Evolutionary conservation across 176 grass and related monocot species (phyloP).

Genomic region (Avena eriantha): DNA sequence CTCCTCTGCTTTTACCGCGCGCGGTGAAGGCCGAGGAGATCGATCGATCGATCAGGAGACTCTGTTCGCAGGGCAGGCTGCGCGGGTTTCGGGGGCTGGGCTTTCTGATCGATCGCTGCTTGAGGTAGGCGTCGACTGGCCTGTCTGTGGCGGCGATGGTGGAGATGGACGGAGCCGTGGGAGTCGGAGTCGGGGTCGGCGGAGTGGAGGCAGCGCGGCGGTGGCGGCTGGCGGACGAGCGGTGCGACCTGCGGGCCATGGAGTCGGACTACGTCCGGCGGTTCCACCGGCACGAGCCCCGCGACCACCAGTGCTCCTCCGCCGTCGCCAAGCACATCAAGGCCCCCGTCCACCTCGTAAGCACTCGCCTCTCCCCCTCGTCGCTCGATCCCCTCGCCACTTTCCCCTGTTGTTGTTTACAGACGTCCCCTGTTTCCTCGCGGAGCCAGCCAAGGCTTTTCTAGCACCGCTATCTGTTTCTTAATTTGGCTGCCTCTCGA

Average conservation of each 20-base stretch:
- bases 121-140: not conserved
- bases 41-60: not conserved
- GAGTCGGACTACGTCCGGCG: slow-evolving; percentile 75
- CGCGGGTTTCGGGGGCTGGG: not conserved
- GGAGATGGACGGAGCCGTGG: slow-evolving; percentile 49
- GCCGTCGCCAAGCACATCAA: slow-evolving; percentile 85
- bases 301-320: slow-evolving; percentile 85
- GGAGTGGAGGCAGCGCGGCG: slow-evolving; percentile 26
- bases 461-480: not conserved
- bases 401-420: too few relatives aligned
- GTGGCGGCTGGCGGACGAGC: slow-evolving; percentile 79
- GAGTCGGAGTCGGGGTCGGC: not conserved
- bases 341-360: slow-evolving; percentile 88
- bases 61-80: slow-evolving; percentile 15
- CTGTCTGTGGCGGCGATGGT: slow-evolving; percentile 36
- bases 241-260: slow-evolving; percentile 52
- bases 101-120: slow-evolving; percentile 1
- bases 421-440: not conserved
- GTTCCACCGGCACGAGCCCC: slow-evolving; percentile 70
- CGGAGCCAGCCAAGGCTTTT: not conserved
- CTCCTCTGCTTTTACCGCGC: not conserved
- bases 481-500: slow-evolving; percentile 32
- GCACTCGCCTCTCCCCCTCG: not conserved
- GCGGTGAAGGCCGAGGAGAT: not conserved
- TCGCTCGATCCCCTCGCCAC: not conserved